Evolutionary conservation across 2,329 filamentous ascomycete species (phyloP), one percentile per base, ranked within the genome.

Genomic region (Exophiala oligosperma): DNA sequence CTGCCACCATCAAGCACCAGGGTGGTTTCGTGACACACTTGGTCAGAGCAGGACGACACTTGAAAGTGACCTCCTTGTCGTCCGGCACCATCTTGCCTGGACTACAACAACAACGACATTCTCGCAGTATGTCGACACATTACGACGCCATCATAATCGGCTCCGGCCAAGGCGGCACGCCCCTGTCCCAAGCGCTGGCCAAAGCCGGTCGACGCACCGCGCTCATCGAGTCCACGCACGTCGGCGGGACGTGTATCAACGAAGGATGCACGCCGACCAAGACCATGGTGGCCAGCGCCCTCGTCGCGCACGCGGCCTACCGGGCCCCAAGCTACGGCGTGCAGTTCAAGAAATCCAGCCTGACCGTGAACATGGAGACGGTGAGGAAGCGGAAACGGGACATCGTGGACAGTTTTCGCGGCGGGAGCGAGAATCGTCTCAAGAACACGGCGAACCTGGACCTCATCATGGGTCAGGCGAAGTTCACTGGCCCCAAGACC

Each of bases 231-330:
- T 70, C 74, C n/a, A 59, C 71, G 0, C 74, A 80, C 53, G 71
- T 84, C 1, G 81, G 79, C n/a, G 81, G 61, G 21, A 80, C 77
- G 56, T 83, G 81, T 61, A 70, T 83, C 54, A 83, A 83, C 56
- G 79, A 80, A 60, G 81, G 81, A 3, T 84, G 81, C 64, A 83
- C 81, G 9, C 81, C 81, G 0, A 83, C 81, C 24, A 84, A 84
- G 67, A 83, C 81, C 7, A 78, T 84, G 75, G 78, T 84, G 49
- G 76, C 81, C 2, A 81, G 77, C 21, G 81, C 79, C 1, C 71
- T 79, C 3, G 74, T 77, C 2, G 81, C 80, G 1, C 77, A 83
- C 64, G 59, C 81, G 8, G 68, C 75, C 1, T 65, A 70, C 2
- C 71, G 79, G 1, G 75, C 72, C 0, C 64, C 62, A 2, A 76